Base-by-base conservation (phyloP, 495 filamentous ascomycete species). In the Penicillium manginii region DNA sequence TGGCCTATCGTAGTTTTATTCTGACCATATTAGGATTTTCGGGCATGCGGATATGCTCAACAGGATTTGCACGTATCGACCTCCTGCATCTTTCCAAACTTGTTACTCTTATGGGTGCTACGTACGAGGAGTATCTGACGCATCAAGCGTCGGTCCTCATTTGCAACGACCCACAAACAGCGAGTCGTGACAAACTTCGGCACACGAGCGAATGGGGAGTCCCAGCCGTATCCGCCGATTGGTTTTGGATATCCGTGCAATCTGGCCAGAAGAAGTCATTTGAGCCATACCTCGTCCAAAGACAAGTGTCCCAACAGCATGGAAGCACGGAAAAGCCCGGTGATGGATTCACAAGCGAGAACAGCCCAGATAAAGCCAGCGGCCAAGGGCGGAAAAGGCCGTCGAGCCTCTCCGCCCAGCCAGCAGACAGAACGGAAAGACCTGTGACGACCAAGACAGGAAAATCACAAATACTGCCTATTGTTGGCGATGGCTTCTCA, bases 191-290 rank as follows among this genome's bases (percentile, higher is more conserved):
- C 58, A 98, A 98, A 65, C 76, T 94, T 14, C 80, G 86, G 12
- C 85, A 90, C 72, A 90, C 92, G 1, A 58, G 81, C 22, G 77
- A 83, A 58, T 90, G 91, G 78, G 81, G 82, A 12, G 86, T 97
- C 8, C 89, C 92, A 22, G 85, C 91, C 2, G 89, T 98, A 18
- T 84, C 80, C 6, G 81, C 82, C 4, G 84, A 86, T 14, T 98
- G 94, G 94, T 77, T 98, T 3, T 92, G 88, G 85, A 83, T 86
- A 49, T 93, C 88, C 62, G 84, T 97, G n/a, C 72, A 76, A 48
- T 67, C 63, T 35, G 82, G 82, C n/a, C 73, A 79, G 54, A 78
- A 68, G 60, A 78, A 83, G 50, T 67, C 78, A 14, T 84, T 85
- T 45, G 73, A 75, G n/a, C 65, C 77, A 4, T 82, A 81, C 58